These are phyloP conservation scores for Fusarium clavum DNA, from an alignment of 2,329 filamentous ascomycete species.

Conservation along the genomic window DNA sequence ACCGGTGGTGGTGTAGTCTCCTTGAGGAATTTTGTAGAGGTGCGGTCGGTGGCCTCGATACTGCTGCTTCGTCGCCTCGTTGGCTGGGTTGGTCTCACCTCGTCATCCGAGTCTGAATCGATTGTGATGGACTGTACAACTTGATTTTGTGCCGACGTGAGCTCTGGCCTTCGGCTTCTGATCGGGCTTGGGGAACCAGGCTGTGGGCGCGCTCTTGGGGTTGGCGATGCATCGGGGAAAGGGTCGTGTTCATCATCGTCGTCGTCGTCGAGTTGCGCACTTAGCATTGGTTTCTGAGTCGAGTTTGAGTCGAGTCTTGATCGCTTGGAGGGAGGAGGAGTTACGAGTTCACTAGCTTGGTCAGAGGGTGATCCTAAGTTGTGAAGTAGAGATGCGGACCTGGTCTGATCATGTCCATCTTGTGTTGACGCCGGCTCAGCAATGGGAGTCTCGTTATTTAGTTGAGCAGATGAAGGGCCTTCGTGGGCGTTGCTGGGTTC, in stretches of 20 bases:
- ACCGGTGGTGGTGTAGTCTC: slow-evolving; percentile 11
- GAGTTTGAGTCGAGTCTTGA: slow-evolving; percentile 45
- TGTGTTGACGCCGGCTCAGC: slow-evolving; percentile 27
- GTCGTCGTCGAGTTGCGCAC: slow-evolving; percentile 20
- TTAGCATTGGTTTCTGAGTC: slow-evolving; percentile 30
- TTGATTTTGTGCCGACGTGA: slow-evolving; percentile 6
- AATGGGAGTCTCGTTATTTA: slow-evolving; percentile 4
- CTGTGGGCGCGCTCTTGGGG: slow-evolving; percentile 27
- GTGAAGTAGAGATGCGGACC: slow-evolving; percentile 32
- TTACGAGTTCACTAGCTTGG: slow-evolving; percentile 49
- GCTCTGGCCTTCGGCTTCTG: slow-evolving; percentile 13
- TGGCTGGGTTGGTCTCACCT: slow-evolving; percentile 4
- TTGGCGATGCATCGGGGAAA: slow-evolving; percentile 41
- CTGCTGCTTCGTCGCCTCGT: slow-evolving; percentile 22
- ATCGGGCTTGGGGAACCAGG: slow-evolving; percentile 12
- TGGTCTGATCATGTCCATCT: slow-evolving; percentile 28
- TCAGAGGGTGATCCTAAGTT: slow-evolving; percentile 23
- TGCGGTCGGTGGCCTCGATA: slow-evolving; percentile 20
- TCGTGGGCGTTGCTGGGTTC: neutral
- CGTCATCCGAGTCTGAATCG: slow-evolving; percentile 51
- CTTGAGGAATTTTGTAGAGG: slow-evolving; percentile 6
- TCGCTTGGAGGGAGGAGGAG: slow-evolving; percentile 56
- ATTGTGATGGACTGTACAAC: slow-evolving; percentile 40
- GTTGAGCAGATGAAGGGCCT: neutral
- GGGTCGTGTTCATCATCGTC: slow-evolving; percentile 18